These are phyloP conservation scores for Telfairia occidentalis DNA, from an alignment of 331 rosid species.

Conservation along the genomic window DNA sequence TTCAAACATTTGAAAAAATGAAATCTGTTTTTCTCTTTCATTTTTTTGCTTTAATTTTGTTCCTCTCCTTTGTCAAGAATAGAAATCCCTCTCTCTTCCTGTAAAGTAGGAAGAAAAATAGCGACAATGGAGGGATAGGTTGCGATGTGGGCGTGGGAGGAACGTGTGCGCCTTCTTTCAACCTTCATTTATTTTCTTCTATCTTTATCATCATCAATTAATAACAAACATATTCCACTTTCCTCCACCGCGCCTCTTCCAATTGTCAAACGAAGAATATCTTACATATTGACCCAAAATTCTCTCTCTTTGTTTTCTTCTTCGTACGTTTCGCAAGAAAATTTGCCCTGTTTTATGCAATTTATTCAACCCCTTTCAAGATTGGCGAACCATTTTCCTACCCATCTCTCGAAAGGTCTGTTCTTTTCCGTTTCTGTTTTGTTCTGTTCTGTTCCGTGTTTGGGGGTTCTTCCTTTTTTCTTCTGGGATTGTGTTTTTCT, in stretches of 20 bases:
- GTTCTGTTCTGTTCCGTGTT: not conserved
- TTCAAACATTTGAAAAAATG: not conserved
- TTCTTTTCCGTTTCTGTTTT: not conserved
- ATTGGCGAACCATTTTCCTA: not conserved
- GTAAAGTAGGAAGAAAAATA: slow-evolving; percentile 1
- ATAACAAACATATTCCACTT: slow-evolving; percentile 6
- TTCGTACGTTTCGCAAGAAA: not conserved
- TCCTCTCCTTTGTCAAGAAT: slow-evolving; percentile 2
- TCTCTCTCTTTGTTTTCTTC: not conserved
- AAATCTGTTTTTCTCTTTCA: not conserved
- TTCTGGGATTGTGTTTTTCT: not conserved
- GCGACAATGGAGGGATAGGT: slow-evolving; percentile 5
- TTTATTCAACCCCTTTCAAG: not conserved
- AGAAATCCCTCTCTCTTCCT: slow-evolving; percentile 1
- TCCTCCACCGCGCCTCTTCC: slow-evolving; percentile 4
- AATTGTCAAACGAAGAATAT: not conserved
- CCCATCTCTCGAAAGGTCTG: not conserved
- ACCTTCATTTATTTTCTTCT: not conserved
- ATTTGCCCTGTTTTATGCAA: not conserved
- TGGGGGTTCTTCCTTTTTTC: not conserved
- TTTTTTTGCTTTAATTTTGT: not conserved
- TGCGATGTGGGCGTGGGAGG: not conserved
- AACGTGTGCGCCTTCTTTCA: slow-evolving; percentile 9
- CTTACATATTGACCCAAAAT: not conserved
- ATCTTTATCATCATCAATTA: not conserved